Evolutionary conservation across 1,139 yeast species (phyloP).

Genomic region (Scheffersomyces segobiensis): DNA sequence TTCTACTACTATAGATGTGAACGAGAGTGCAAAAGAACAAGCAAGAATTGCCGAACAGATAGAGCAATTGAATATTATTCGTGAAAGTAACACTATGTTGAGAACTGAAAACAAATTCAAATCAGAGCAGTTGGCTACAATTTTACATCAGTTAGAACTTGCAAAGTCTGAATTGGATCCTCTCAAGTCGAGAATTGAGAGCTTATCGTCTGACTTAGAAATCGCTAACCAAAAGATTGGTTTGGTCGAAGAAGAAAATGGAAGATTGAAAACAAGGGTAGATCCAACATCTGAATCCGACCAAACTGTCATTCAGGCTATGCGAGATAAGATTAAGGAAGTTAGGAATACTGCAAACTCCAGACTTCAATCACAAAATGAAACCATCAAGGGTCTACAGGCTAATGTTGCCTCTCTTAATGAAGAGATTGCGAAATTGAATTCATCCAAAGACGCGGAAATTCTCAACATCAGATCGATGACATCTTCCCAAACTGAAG

Average conservation of each 20-base stretch:
- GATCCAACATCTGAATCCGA: slow-evolving; percentile 19
- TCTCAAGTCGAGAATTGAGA: slow-evolving; percentile 19
- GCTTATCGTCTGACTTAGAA: slow-evolving; percentile 27
- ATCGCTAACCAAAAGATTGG: slow-evolving; percentile 33
- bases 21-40: slow-evolving; percentile 47
- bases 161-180: slow-evolving; percentile 20
- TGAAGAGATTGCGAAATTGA: slow-evolving; percentile 10
- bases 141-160: slow-evolving; percentile 21
- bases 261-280: slow-evolving; percentile 25
- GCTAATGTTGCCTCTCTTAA: slow-evolving; percentile 17
- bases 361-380: slow-evolving; percentile 21
- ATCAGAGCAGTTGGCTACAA: slow-evolving; percentile 21
- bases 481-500: background rate
- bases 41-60: slow-evolving; percentile 59
- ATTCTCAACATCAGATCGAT: slow-evolving; percentile 1
- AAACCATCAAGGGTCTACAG: slow-evolving; percentile 23
- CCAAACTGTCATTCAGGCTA: slow-evolving; percentile 17
- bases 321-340: slow-evolving; percentile 30
- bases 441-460: slow-evolving; percentile 6
- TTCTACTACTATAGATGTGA: slow-evolving; percentile 36
- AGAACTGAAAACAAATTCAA: slow-evolving; percentile 50
- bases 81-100: slow-evolving; percentile 72
- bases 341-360: slow-evolving; percentile 28
- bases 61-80: slow-evolving; percentile 65
- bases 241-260: slow-evolving; percentile 40